Conservation (phyloP, 73 alveolate species). For the Durusdinium trenchii region DNA sequence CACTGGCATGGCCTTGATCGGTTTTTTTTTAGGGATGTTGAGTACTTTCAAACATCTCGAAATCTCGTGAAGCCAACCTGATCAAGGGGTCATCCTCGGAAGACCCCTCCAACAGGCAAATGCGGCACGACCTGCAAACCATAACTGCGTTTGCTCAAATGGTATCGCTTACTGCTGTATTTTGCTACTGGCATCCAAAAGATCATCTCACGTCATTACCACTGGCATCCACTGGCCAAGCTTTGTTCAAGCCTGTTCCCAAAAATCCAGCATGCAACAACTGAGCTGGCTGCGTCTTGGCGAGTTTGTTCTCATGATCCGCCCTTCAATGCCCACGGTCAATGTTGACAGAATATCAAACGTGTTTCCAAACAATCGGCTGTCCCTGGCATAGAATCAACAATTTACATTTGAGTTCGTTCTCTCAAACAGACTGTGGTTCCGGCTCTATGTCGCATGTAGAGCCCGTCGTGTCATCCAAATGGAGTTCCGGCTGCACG, state of each 20-base stretch:
- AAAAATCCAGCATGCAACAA: too few species aligned
- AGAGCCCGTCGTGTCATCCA: conserved; percentile 73
- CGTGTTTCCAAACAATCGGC: not conserved
- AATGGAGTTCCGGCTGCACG: conserved; percentile 85
- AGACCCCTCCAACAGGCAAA: conserved; percentile 92
- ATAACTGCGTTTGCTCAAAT: not conserved
- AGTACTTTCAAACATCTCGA: not conserved
- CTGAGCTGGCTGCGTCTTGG: conserved; percentile 27
- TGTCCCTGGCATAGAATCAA: not conserved
- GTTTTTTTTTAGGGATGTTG: too few species aligned
- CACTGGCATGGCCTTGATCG: conserved; percentile 75
- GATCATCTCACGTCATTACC: not conserved
- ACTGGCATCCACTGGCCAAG: too few species aligned
- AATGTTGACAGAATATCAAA: not conserved
- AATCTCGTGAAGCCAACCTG: not conserved
- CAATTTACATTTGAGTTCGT: not conserved
- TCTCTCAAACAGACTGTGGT: not conserved
- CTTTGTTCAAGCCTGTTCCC: too few species aligned
- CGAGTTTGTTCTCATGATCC: conserved; percentile 77
- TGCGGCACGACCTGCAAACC: conserved; percentile 69
- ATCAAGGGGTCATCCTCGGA: conserved; percentile 80
- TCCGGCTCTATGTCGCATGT: conserved; percentile 85
- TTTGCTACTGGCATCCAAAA: not conserved
- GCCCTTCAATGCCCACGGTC: not conserved
- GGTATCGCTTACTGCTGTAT: not conserved